Conservation (phyloP, 768 basidiomycete species). For the Fibroporia radiculosa region DNA sequence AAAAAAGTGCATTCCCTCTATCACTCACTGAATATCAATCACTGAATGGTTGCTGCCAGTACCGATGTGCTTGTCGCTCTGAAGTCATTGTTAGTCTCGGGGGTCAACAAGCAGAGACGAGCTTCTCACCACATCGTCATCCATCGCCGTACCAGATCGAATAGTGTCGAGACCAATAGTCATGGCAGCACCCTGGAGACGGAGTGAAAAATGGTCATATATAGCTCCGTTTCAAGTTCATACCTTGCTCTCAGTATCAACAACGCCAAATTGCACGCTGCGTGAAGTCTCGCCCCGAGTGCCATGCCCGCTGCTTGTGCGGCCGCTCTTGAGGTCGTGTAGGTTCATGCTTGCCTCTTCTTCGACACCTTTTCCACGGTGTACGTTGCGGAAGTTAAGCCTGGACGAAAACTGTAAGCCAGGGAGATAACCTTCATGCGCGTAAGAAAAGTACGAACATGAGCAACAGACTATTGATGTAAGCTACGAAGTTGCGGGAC, state of each 20-base stretch:
- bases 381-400: slow-evolving; percentile 17
- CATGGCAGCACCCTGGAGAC: not conserved
- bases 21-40: slow-evolving; percentile 3
- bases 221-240: not conserved
- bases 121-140: slow-evolving; percentile 3
- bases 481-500: slow-evolving; percentile 4
- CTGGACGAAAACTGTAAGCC: not conserved
- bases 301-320: slow-evolving; percentile 2
- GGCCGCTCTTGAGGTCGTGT: slow-evolving; percentile 5
- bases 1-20: not conserved
- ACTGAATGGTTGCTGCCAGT: not conserved
- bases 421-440: not conserved
- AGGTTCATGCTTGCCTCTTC: slow-evolving; percentile 18
- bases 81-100: not conserved
- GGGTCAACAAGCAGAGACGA: not conserved
- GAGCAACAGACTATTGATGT: slow-evolving; percentile 15
- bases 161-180: slow-evolving; percentile 15
- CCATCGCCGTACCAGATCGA: slow-evolving; percentile 1
- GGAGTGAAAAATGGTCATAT: not conserved
- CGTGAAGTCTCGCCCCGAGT: slow-evolving; percentile 5
- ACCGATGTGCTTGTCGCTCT: slow-evolving; percentile 5
- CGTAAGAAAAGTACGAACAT: slow-evolving; percentile 9
- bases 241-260: slow-evolving; percentile 11
- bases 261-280: slow-evolving; percentile 15
- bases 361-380: slow-evolving; percentile 16